Base-by-base conservation (phyloP, 306 rosid genomes). In the Casuarina cunninghamiana region DNA sequence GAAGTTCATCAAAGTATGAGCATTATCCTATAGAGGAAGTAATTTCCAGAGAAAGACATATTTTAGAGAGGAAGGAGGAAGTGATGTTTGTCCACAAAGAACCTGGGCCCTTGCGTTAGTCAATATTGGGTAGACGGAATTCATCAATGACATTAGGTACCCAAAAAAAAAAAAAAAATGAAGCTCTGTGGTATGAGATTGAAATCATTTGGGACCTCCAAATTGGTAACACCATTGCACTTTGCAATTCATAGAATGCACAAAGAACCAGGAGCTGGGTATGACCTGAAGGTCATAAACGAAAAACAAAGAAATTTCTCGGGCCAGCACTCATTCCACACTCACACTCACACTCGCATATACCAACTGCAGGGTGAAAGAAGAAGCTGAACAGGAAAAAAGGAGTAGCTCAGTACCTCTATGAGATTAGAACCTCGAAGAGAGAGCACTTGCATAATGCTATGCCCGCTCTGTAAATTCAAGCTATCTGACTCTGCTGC, bases 391-490 rank as follows among this genome's bases (percentile, higher is more conserved):
- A 41, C n/a, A 53, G 41, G 67, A 39, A 67, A 68, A 60, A 46
- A 38, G 21, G 62, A 13, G 11, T 57, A n/a, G 77, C 54, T 13
- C 10, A 74, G 75, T 79, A 88, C 97, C 97, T 92, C 95, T 17
- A 95, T 92, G 81, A 86, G 86, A 85, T 92, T 95, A 55, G 97
- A 91, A 35, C 97, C 97, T 45, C 96, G 89, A 75, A 92, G 91
- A 45, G 93, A 89, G 26, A 95, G 49, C 39, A 92, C 99, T 71
- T 88, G 92, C 96, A 86, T 84, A 69, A 95, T 80, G 45, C 76
- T 48, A 69, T 95, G 90, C 3, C 90, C 91, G 13, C 89, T 86
- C 78, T 84, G 88, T 45, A 95, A 85, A 57, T 85, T 85, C 0
- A 87, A 75, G 65, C 77, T 81, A 44, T 78, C 72, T 63, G 88